Percentiles rank a stretch among this genome's conserved stretches.
Conservation (phyloP, 192 early-diverging fungal genomes). For the Coemansia sp. region DNA sequence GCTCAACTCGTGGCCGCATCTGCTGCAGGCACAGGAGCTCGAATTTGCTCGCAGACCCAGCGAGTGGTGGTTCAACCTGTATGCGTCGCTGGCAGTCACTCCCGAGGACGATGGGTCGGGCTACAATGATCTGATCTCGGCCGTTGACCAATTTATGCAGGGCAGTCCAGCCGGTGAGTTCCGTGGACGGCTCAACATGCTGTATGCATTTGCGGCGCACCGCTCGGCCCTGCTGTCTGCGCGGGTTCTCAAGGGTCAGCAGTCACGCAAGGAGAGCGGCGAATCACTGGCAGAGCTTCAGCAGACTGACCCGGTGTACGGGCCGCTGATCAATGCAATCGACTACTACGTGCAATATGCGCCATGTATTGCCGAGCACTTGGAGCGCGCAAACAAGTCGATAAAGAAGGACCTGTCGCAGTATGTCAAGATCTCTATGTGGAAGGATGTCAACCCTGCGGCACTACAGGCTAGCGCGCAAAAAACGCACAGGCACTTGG, state of each 20-base stretch:
- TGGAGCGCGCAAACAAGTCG: conserved; percentile 62
- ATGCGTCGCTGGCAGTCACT: conserved; percentile 24
- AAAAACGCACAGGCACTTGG: conserved; percentile 85
- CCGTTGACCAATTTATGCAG: conserved; percentile 79
- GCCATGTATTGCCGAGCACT: conserved; percentile 51
- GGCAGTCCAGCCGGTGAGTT: conserved; percentile 78
- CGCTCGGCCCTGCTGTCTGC: conserved; percentile 11
- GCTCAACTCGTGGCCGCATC: conserved; percentile 82
- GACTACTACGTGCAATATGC: conserved; percentile 81
- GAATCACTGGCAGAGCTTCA: neutral
- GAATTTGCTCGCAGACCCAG: conserved; percentile 60
- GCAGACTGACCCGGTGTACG: conserved; percentile 24
- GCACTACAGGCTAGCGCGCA: conserved; percentile 86
- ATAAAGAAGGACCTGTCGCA: conserved; percentile 87
- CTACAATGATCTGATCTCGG: conserved; percentile 56
- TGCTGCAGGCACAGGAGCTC: conserved; percentile 80
- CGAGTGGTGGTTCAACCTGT: conserved; percentile 88
- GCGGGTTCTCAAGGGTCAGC: neutral
- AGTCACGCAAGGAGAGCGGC: neutral
- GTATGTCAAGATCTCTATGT: conserved; percentile 92
- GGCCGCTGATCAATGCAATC: conserved; percentile 59
- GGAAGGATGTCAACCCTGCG: conserved; percentile 95
- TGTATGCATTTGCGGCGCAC: conserved; percentile 56
- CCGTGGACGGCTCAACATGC: conserved; percentile 65
- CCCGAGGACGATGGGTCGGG: conserved; percentile 1